A percentile compares a stretch with the other conserved stretches of the same genome.
phyloP scores from a whole-genome alignment of 2,329 filamentous ascomycete genomes.

The Arthroderma sp. region DNA sequence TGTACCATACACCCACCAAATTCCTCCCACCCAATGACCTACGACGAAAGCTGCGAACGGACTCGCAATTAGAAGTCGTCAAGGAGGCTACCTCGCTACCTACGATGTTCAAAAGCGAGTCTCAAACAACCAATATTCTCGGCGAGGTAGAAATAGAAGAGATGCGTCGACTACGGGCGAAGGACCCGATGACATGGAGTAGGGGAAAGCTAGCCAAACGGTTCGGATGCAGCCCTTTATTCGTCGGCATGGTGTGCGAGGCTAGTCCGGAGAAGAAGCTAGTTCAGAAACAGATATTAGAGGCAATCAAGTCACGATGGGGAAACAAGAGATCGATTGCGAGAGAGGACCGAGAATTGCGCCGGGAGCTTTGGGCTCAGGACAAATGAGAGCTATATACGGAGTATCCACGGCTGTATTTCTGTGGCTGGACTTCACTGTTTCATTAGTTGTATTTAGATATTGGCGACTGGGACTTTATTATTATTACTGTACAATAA shows the following conservation, averaged over 20 bases:
- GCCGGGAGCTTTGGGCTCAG: conserved; percentile 48
- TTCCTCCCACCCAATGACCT: conserved; percentile 49
- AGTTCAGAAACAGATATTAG: conserved; percentile 35
- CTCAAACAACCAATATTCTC: conserved; percentile 27
- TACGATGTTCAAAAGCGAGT: conserved; percentile 33
- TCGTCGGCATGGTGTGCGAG: conserved; percentile 46
- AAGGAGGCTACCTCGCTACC: conserved; percentile 26
- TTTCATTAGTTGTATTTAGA: neutral
- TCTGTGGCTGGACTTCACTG: neutral
- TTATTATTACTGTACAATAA: too few species aligned
- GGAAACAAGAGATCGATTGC: conserved; percentile 46
- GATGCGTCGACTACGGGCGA: conserved; percentile 42
- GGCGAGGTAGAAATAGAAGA: conserved; percentile 43
- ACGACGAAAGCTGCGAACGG: conserved; percentile 35
- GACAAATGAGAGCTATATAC: conserved; percentile 31
- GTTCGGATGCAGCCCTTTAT: conserved; percentile 50
- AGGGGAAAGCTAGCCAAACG: conserved; percentile 45
- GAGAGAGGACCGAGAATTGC: conserved; percentile 46
- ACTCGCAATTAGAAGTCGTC: conserved; percentile 14
- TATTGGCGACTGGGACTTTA: too few species aligned
- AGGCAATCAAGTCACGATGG: conserved; percentile 47
- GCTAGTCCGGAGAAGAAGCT: conserved; percentile 37
- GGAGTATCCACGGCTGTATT: neutral
- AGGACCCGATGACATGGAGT: conserved; percentile 48
- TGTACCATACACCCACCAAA: conserved; percentile 51